Base-by-base conservation (phyloP, 345 rosid species). In the Raphanus raphanistrum region DNA sequence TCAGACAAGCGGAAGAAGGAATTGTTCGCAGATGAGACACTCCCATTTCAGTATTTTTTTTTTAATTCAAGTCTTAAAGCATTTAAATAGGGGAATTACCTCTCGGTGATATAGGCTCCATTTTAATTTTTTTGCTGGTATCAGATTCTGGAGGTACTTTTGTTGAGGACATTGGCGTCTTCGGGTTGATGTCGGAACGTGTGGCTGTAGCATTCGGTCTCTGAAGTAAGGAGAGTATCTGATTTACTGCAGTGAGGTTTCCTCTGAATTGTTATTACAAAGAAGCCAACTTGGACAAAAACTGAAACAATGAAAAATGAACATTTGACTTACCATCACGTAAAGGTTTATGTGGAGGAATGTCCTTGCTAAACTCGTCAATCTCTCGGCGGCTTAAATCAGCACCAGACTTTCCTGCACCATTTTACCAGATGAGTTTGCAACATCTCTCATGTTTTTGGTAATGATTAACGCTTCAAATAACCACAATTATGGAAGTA, bases 161-260 rank as follows among this genome's bases (percentile, higher is more conserved):
- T 16, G 59, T 31, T 6, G 76, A 72, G 32, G 83, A 78, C 73
- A 69, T 43, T 32, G 76, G 75, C 32, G 12, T 65, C 62, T 9
- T 57, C 29, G 8, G 32, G 59, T 32, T 70, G 66, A 67, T 72
- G 68, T 76, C 80, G 55, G 45, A 52, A 77, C 82, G 52, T 28
- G 65, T 81, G 4, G 74, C 82, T 74, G 54, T 68, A 74, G 16
- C 27, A 70, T 60, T 55, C 32, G 86, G 91, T 73, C 84, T 90
- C 72, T 72, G 86, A 63, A 94, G 97, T 81, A 87, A 63, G 54
- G 92, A 85, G 80, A 88, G 79, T 64, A 90, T 94, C 66, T 89
- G 88, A 59, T 52, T 67, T 70, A 89, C 97, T 94, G 84, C 82
- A 48, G n/a, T 48, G 55, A 48, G 55, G 55, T 48, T 48, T 48